These are phyloP conservation scores for Curvularia sp. DNA, from an alignment of 2,329 filamentous ascomycete species.

Conservation along the genomic window DNA sequence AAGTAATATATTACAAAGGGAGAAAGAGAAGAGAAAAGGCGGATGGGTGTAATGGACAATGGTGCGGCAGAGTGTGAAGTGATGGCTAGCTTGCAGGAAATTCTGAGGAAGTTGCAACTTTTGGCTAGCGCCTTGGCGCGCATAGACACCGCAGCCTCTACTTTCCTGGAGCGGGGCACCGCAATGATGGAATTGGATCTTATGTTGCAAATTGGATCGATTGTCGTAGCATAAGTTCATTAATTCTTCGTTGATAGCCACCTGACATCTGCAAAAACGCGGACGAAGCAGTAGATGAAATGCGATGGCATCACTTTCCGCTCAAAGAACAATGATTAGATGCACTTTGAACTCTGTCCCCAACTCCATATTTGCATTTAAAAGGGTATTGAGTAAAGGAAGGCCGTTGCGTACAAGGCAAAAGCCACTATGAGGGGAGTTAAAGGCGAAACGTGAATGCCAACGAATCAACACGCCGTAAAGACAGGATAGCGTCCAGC, in stretches of 20 bases:
- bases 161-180: neutral
- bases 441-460: conserved; percentile 28
- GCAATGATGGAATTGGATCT: neutral
- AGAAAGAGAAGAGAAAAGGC: conserved; percentile 11
- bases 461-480: conserved; percentile 32
- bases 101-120: conserved; percentile 10
- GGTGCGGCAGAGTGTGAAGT: conserved; percentile 18
- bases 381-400: conserved; percentile 13
- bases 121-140: conserved; percentile 14
- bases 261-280: neutral
- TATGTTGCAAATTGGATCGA: neutral
- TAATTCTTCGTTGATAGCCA: neutral
- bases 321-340: conserved; percentile 25
- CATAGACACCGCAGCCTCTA: neutral
- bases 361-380: conserved; percentile 22
- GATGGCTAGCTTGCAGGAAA: conserved; percentile 18
- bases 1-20: conserved; percentile 11
- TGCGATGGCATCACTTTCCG: neutral
- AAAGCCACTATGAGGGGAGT: conserved; percentile 21
- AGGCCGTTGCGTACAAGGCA: conserved; percentile 19
- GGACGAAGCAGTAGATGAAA: neutral
- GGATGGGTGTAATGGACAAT: conserved; percentile 8
- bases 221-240: too few species aligned
- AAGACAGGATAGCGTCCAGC: conserved; percentile 41
- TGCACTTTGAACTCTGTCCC: conserved; percentile 11